These are phyloP conservation scores for Eragrostis tef DNA, from an alignment of 202 grass and related monocot species.

Conservation along the genomic window DNA sequence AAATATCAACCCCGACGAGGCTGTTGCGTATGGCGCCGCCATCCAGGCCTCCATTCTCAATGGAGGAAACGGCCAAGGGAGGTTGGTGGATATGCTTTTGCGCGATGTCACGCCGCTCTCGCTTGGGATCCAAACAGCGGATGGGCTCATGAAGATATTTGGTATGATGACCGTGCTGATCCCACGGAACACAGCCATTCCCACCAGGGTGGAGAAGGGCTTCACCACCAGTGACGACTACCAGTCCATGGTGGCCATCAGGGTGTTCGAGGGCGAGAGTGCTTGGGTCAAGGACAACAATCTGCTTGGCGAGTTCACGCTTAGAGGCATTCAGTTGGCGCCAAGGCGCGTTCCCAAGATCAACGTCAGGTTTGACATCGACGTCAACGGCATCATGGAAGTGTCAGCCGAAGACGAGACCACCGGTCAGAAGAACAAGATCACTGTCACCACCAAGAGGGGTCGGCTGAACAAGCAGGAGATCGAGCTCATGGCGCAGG, in stretches of 20 bases:
- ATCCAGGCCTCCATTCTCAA: constrained; percentile 49
- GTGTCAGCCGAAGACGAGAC: constrained; percentile 67
- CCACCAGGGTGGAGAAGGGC: not conserved
- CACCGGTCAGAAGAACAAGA: constrained; percentile 67
- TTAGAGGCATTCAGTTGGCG: constrained; percentile 49
- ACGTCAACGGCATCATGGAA: constrained; percentile 62
- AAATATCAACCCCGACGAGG: constrained; percentile 60
- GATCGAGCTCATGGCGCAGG: constrained; percentile 62
- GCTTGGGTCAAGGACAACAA: constrained; percentile 50
- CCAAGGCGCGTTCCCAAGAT: constrained; percentile 47
- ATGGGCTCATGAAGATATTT: constrained; percentile 32
- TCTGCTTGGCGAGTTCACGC: constrained; percentile 53
- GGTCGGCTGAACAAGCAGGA: constrained; percentile 69
- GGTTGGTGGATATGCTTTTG: constrained; percentile 45
- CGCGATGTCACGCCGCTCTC: constrained; percentile 62
- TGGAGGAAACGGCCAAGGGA: not conserved
- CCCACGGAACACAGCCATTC: constrained; percentile 58
- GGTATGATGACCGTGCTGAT: constrained; percentile 48
- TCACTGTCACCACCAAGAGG: constrained; percentile 63
- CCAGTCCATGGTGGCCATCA: constrained; percentile 4
- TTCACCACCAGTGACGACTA: constrained; percentile 8
- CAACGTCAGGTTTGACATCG: constrained; percentile 52
- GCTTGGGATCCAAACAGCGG: not conserved
- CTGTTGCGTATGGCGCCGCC: constrained; percentile 53
- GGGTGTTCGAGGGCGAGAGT: constrained; percentile 45